Conservation (phyloP, 2,329 filamentous ascomycete species). For the Exophiala lecanii-corni region DNA sequence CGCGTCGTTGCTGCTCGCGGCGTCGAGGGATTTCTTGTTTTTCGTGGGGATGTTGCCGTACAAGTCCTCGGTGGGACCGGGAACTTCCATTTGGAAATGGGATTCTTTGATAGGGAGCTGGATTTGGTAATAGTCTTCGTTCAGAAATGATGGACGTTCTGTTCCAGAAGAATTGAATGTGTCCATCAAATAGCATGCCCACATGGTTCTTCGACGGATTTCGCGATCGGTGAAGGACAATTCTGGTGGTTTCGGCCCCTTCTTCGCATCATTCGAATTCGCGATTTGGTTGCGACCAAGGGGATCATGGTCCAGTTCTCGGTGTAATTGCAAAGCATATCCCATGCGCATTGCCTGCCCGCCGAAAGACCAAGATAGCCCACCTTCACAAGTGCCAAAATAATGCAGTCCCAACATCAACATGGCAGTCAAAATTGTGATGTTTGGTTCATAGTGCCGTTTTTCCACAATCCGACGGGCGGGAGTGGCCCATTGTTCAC, state of each 20-base stretch:
- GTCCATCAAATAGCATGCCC: conserved; percentile 97
- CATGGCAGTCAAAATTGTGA: conserved; percentile 89
- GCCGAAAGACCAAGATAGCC: conserved; percentile 90
- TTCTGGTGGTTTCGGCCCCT: conserved; percentile 47
- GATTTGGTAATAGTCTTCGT: conserved; percentile 82
- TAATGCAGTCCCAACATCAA: conserved; percentile 86
- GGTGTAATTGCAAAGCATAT: conserved; percentile 88
- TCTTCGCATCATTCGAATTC: conserved; percentile 15
- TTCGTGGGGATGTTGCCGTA: conserved; percentile 63
- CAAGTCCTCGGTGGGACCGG: conserved; percentile 78
- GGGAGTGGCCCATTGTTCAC: conserved; percentile 83
- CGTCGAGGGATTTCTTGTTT: conserved; percentile 57
- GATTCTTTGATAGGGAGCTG: conserved; percentile 87
- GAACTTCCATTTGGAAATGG: conserved; percentile 86
- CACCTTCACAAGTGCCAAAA: conserved; percentile 94
- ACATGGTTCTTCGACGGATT: conserved; percentile 91
- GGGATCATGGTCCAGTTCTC: conserved; percentile 80
- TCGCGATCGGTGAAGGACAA: conserved; percentile 90
- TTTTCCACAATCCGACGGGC: conserved; percentile 84
- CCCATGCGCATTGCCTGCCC: conserved; percentile 96
- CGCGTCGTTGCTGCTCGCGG: conserved; percentile 4
- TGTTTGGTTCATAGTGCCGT: conserved; percentile 90
- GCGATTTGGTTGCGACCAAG: conserved; percentile 51
- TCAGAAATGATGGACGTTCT: conserved; percentile 84
- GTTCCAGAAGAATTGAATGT: conserved; percentile 95